These are phyloP conservation scores for Crepidotus variabilis DNA, from an alignment of 768 basidiomycete species.

Conservation along the genomic window DNA sequence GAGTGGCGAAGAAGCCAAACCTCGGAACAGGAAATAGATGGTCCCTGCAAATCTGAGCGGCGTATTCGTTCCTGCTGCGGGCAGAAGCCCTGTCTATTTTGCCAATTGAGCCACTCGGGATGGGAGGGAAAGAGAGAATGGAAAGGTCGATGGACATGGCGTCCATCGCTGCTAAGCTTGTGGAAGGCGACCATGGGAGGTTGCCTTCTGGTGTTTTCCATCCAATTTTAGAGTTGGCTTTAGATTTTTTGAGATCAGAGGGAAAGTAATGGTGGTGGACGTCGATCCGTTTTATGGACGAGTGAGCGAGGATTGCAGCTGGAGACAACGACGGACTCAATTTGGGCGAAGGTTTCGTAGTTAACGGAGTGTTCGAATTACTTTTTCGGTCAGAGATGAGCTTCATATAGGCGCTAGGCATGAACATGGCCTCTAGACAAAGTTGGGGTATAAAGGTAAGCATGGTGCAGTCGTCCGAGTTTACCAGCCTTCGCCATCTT, in stretches of 20 bases:
- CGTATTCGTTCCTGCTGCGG: conserved; percentile 44
- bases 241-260: conserved; percentile 42
- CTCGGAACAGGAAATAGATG: conserved; percentile 35
- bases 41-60: conserved; percentile 42
- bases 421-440: background rate
- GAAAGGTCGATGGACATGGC: conserved; percentile 50
- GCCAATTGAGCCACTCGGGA: conserved; percentile 35
- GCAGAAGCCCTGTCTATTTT: conserved; percentile 36
- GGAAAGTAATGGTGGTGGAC: conserved; percentile 80
- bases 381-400: too few relatives aligned
- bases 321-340: background rate
- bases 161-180: conserved; percentile 65
- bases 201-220: conserved; percentile 63
- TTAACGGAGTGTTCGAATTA: background rate
- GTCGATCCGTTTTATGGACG: conserved; percentile 42
- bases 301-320: background rate
- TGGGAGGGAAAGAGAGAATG: conserved; percentile 65
- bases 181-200: conserved; percentile 59
- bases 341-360: background rate
- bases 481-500: background rate
- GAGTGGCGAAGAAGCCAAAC: conserved; percentile 68
- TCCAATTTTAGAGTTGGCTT: conserved; percentile 43
- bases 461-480: background rate
- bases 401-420: background rate
- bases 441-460: background rate